Evolutionary conservation across 2,329 filamentous ascomycete species (phyloP).

Genomic region (Fusarium ramigenum): DNA sequence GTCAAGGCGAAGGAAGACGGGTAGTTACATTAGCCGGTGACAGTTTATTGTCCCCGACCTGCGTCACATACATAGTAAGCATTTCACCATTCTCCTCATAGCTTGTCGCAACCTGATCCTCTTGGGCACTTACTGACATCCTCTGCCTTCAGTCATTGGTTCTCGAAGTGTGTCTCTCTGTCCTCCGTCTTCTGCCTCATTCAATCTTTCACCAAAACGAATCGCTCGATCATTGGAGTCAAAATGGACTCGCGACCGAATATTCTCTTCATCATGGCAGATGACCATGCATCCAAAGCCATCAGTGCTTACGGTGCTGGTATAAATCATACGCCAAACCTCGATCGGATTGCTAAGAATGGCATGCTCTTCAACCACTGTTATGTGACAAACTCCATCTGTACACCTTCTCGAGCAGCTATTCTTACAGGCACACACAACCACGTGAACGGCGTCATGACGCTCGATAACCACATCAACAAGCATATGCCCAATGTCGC

Average conservation of each 20-base stretch:
- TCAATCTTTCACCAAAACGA: background rate
- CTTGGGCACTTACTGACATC: too few relatives aligned
- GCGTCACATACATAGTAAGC: background rate
- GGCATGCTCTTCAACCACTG: conserved; percentile 63
- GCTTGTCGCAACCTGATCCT: background rate
- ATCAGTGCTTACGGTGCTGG: conserved; percentile 60
- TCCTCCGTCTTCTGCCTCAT: background rate
- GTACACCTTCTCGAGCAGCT: conserved; percentile 60
- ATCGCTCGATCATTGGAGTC: background rate
- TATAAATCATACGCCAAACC: conserved; percentile 61
- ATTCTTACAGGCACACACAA: conserved; percentile 62
- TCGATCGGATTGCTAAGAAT: conserved; percentile 59
- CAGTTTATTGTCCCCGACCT: background rate
- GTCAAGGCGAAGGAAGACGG: background rate
- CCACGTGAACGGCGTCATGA: conserved; percentile 63
- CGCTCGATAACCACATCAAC: conserved; percentile 57
- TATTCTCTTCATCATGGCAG: conserved; percentile 62
- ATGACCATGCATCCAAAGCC: conserved; percentile 61
- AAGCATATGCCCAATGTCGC: conserved; percentile 61
- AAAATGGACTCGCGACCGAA: conserved; percentile 25
- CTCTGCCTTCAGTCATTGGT: background rate
- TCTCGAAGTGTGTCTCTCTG: background rate
- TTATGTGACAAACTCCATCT: conserved; percentile 64
- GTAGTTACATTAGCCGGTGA: background rate
- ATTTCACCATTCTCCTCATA: background rate